Evolutionary conservation across 352 stramenopile genomes (phyloP), one percentile per base, ranked within the genome.

Genomic region (Saprolegnia parasitica): DNA sequence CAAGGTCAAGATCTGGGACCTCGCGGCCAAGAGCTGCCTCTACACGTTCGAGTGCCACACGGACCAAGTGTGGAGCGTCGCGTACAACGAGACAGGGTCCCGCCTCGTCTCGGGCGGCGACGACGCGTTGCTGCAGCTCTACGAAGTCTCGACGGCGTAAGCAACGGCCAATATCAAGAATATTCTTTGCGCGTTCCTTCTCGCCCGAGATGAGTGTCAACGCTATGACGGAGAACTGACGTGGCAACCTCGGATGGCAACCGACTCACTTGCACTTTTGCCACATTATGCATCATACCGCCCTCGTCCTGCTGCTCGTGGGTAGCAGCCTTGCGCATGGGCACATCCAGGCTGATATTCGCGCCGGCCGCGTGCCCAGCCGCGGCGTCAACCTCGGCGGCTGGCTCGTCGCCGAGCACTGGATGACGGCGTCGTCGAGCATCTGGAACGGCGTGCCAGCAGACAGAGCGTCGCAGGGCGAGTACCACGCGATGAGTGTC

Each of bases 1-100:
- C 39, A 89, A 86, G 37, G 90, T 97, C n/a, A 97, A 97, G 78
- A 92, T 96, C 71, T 97, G 90, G 90, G 90, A 97, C 52, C 78
- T 97, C 49, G 88, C 87, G 42, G 89, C 81, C 37, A 86, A 90
- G 13, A 86, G 88, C 64, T 96, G 88, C 61, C 77, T 96, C 42
- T 88, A 91, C 24, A 96, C 84, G 9, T 96, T 97, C 71, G 90
- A 97, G 57, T 88, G 81, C 29, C 90, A 96, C 77, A 93, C 80
- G 49, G 90, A 96, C 65, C 89, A 97, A 79, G 87, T 96, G 26
- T 97, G 90, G 90, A 93, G 88, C 67, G 88, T 97, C 35, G 86
- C 89, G 45, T 97, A 96, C 81, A 96, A 93, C 74, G 81, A 82
- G 8, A 82, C 84, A 52, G 90, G 90, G 52, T 86, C 77, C 39